These are phyloP conservation scores for Pseudogymnoascus sp. DNA, from an alignment of 2,329 filamentous ascomycete genomes.

Conservation along the genomic window DNA sequence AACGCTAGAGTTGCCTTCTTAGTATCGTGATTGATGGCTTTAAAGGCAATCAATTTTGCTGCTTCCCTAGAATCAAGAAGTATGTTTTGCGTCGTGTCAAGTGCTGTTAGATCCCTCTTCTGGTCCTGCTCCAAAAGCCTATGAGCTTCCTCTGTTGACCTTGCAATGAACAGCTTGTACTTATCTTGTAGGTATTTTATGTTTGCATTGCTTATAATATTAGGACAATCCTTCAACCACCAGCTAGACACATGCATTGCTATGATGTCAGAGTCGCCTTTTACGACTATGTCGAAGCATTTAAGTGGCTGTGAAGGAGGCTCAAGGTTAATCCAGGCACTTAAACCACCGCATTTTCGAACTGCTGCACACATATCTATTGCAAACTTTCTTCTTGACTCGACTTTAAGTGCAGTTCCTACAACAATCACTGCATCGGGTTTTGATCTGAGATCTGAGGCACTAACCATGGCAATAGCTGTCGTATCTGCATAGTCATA, in stretches of 20 bases:
- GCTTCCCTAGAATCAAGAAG: neutral
- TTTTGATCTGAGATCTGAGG: constrained; percentile 69
- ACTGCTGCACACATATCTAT: constrained; percentile 81
- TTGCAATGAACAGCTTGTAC: constrained; percentile 14
- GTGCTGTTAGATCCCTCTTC: neutral
- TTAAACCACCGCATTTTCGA: constrained; percentile 69
- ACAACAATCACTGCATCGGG: constrained; percentile 88
- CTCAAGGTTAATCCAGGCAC: constrained; percentile 87
- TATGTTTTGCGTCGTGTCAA: neutral
- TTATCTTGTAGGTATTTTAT: constrained; percentile 13
- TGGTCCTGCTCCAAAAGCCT: neutral
- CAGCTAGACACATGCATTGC: constrained; percentile 36
- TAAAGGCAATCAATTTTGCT: neutral
- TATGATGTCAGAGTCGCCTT: constrained; percentile 76
- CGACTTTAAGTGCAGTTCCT: constrained; percentile 87
- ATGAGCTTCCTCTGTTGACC: constrained; percentile 10
- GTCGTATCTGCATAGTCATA: constrained; percentile 80
- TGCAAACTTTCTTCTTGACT: constrained; percentile 76
- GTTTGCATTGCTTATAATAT: constrained; percentile 13
- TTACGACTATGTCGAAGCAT: constrained; percentile 84
- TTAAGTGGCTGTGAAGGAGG: constrained; percentile 68
- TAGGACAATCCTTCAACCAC: constrained; percentile 12
- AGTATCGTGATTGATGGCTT: neutral
- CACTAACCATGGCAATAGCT: constrained; percentile 80
- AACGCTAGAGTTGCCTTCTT: neutral